Base-by-base conservation (phyloP, 192 early-diverging fungal species). In the Coemansia sp. region DNA sequence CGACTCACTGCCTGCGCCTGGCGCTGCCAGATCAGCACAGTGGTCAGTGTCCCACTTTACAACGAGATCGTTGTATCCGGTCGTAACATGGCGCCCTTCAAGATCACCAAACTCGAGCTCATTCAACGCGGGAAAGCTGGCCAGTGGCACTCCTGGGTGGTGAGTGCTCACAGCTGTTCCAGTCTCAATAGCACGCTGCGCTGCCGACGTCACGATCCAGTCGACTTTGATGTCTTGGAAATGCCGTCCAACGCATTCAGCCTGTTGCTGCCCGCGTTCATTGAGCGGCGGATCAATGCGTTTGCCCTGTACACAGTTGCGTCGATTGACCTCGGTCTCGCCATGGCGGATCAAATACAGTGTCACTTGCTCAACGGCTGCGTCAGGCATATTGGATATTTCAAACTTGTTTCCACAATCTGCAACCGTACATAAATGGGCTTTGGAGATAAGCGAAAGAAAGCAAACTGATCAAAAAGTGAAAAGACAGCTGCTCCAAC, bases 231-330 rank as follows among this genome's bases (percentile, higher is more conserved):
- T 24, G 21, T 27, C 7, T 37, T 45, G 48, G 53, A 81, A 75
- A 41, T 69, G 78, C 54, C 66, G 24, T 0, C 78, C 78, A 22
- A 75, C 58, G 55, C 51, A 65, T 15, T 24, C 54, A 0, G 72
- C 78, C 61, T 81, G 78, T 8, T n/a, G 47, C 39, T 27, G 53
- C 32, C 78, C 78, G 41, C 62, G 65, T 24, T 71, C 68, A 59
- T 81, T 81, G 43, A 81, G 72, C 23, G 78, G 78, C 19, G 78
- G 72, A 55, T 81, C 66, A 38, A 81, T 58, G 51, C 72, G 72
- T 58, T 39, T 57, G 51, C 78, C 78, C 50, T 81, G 78, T 35
- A 81, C 67, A 60, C 72, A 70, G 69, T 73, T 69, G 50, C 23
- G 62, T 21, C 51, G 54, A 59, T 81, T 81, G 59, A 81, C 72